Evolutionary conservation across 257 asterid genomes (phyloP).

Genomic region (Solanum sitiens): DNA sequence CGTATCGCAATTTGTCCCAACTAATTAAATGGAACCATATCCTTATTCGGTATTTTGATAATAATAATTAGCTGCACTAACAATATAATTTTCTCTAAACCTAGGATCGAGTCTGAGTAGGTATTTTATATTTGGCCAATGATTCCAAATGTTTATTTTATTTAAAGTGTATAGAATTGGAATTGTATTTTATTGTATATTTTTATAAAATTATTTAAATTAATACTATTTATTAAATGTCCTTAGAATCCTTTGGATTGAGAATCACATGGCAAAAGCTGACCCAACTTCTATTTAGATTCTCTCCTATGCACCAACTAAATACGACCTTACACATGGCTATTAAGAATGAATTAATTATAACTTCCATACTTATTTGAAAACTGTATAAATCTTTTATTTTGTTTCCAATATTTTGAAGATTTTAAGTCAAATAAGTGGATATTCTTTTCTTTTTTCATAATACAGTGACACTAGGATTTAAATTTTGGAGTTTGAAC

Average conservation of each 20-base stretch:
- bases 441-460: neutral
- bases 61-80: neutral
- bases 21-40: neutral
- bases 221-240: too few relatives aligned
- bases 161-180: neutral
- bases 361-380: neutral
- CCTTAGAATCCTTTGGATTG: neutral
- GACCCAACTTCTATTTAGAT: neutral
- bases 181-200: neutral
- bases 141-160: neutral
- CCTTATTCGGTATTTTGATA: neutral
- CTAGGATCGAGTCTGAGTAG: neutral
- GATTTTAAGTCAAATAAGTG: neutral
- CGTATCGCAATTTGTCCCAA: neutral
- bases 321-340: neutral
- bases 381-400: neutral
- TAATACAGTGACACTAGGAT: too few relatives aligned
- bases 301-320: neutral
- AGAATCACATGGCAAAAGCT: neutral
- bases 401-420: neutral
- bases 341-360: neutral
- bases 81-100: neutral
- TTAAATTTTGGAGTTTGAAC: neutral
- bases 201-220: neutral
- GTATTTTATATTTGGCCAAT: neutral